Base-by-base conservation (phyloP, 148 eudicot species). In the Arbutus unedo region DNA sequence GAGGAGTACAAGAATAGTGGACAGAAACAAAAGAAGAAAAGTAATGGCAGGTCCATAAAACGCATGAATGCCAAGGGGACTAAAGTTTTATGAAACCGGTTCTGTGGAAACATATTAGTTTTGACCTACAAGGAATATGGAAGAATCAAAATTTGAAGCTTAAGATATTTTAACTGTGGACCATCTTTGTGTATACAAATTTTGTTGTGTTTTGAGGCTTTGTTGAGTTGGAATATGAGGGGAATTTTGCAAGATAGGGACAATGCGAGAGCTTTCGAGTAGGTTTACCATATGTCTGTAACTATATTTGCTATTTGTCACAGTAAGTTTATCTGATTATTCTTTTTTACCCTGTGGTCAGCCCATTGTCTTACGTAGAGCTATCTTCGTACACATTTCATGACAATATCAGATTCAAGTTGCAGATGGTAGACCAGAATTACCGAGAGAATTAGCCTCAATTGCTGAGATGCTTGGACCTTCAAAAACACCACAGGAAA, bases 1-100 rank as follows among this genome's bases (percentile, higher is more conserved):
- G 92, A 87, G 62, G 85, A 83, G 74, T 85, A 82, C 78, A 88
- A 85, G 86, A 85, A 85, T 56, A 85, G 85, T 74, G 90, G 88
- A 81, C 87, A 81, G 64, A 88, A 82, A 55, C 79, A 70, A 31
- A 86, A 79, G 67, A 91, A 89, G 79, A 83, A 89, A 86, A 82
- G 23, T 41, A 80, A 81, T 0, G 85, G 84, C 74, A 82, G 85
- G 73, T 31, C 76, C 18, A 41, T 8, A 23, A 71, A 44, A 55
- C 41, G 67, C 18, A 18, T 21, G 66, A 77, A 41, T 47, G 11
- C 49, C 49, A 8, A 55, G 41, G 50, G 67, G 16, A 56, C 55
- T 77, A 56, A 77, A 77, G 67, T 77, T 43, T 55, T 38, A 53
- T 76, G 79, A 53, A 23, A 23, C n/a, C 8, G 3, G 2, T 53